Evolutionary conservation across 78 protist genomes (phyloP).

Genomic region (Dictyostelium brefeldianum): DNA sequence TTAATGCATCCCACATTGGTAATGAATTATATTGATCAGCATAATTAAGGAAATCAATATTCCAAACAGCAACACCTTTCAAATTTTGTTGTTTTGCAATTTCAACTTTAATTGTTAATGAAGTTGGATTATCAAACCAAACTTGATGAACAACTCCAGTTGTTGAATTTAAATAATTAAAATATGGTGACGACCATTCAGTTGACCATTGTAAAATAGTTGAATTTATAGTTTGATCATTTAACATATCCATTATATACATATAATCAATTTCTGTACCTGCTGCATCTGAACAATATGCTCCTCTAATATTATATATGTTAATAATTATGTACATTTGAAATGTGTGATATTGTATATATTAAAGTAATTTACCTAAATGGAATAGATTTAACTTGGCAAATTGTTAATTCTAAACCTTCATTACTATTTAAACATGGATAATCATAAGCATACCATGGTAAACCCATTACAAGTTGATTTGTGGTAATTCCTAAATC

Average conservation of each 20-base stretch:
- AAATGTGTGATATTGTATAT: too few species aligned
- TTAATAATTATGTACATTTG: too few species aligned
- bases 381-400: conserved; percentile 18
- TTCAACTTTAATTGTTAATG: conserved; percentile 32
- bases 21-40: neutral
- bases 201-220: conserved; percentile 32
- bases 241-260: neutral
- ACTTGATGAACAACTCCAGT: conserved; percentile 24
- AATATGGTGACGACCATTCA: conserved; percentile 55
- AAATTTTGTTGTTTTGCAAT: conserved; percentile 25
- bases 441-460: conserved; percentile 85
- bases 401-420: neutral
- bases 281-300: conserved; percentile 79
- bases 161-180: conserved; percentile 37
- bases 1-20: conserved; percentile 15
- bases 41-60: conserved; percentile 28
- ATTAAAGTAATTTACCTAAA: neutral
- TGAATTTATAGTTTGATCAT: neutral
- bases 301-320: conserved; percentile 8
- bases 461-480: conserved; percentile 84
- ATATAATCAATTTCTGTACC: conserved; percentile 59
- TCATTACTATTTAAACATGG: neutral
- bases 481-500: conserved; percentile 44
- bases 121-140: conserved; percentile 74
- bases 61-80: conserved; percentile 73